Evolutionary conservation across 495 filamentous ascomycete genomes (phyloP), one percentile per base, ranked within the genome.

Genomic region (Xylaria grammica): DNA sequence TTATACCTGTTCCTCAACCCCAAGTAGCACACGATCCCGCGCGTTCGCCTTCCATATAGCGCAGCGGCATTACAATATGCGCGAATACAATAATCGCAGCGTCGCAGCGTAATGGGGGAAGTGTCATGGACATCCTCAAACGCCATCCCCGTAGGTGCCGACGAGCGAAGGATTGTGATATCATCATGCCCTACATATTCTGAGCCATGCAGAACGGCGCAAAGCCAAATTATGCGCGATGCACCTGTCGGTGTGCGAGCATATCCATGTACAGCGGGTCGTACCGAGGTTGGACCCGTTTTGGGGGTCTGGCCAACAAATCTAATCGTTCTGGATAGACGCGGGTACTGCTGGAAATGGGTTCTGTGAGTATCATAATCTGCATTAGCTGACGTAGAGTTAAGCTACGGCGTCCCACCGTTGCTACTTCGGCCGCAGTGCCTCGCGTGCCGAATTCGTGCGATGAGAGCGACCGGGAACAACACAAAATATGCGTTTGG

Each of bases 401-500:
- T 11, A n/a, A 36, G 32, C 32, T 36, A 4, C 5, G 32, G 5
- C 32, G 11, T 4, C 11, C 32, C 32, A 36, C 32, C 32, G 11
- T 8, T 44, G 8, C 17, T 44, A 15, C 0, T 10, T 58, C 54
- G 54, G 54, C 38, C 54, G 54, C 36, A 19, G n/a, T 13, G 15
- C 4, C 26, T 58, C 54, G 54, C 54, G 54, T 45, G 38, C 38
- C 54, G 54, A 58, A 58, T 20, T 20, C 34, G 36, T 4, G 54
- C 54, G 36, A 56, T 11, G 30, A 19, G 36, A 11, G 36, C 36
- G 40, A 3, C 26, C 53, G 26, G 54, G 30, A 44, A 32, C 54
- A 20, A 20, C 22, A 8, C 20, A 26, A 19, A 0, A 29, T 19
- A 5, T n/a, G 5, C 17, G 30, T 19, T 52, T 29, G n/a, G 32